phyloP scores from a whole-genome alignment of 1,284 basidiomycete genomes.

The Austroboletus novae-zelandiae region DNA sequence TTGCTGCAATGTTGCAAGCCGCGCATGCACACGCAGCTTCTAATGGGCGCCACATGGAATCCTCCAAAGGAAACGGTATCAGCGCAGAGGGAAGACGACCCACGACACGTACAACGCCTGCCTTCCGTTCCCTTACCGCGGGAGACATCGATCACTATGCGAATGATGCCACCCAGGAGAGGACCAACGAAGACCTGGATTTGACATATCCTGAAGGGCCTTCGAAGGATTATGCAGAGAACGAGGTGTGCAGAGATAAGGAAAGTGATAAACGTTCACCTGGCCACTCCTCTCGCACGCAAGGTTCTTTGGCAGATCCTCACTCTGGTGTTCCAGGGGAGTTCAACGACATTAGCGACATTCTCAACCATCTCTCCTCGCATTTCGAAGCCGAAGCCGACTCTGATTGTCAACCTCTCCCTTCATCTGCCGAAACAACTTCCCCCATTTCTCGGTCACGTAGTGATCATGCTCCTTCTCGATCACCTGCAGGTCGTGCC shows the following conservation, averaged over 20 bases:
- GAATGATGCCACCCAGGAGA: conserved; percentile 33
- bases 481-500: conserved; percentile 18
- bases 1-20: conserved; percentile 72
- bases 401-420: conserved; percentile 35
- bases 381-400: conserved; percentile 60
- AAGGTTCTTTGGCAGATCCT: conserved; percentile 29
- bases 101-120: conserved; percentile 65
- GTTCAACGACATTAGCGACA: conserved; percentile 71
- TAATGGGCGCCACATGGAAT: conserved; percentile 45
- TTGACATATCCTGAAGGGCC: conserved; percentile 46
- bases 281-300: conserved; percentile 28
- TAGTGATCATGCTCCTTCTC: conserved; percentile 21
- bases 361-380: conserved; percentile 65
- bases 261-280: conserved; percentile 30
- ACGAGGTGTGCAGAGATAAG: conserved; percentile 38
- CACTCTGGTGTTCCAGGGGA: conserved; percentile 50
- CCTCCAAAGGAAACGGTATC: conserved; percentile 44
- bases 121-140: conserved; percentile 71
- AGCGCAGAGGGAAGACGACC: conserved; percentile 44
- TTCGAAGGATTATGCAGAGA: conserved; percentile 36
- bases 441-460: conserved; percentile 35
- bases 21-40: conserved; percentile 61
- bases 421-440: conserved; percentile 23
- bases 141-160: conserved; percentile 39
- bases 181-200: conserved; percentile 51